Percentiles rank a stretch among this genome's conserved stretches.
Conservation (phyloP, 2,329 filamentous ascomycete genomes). For the Cercospora sp. region DNA sequence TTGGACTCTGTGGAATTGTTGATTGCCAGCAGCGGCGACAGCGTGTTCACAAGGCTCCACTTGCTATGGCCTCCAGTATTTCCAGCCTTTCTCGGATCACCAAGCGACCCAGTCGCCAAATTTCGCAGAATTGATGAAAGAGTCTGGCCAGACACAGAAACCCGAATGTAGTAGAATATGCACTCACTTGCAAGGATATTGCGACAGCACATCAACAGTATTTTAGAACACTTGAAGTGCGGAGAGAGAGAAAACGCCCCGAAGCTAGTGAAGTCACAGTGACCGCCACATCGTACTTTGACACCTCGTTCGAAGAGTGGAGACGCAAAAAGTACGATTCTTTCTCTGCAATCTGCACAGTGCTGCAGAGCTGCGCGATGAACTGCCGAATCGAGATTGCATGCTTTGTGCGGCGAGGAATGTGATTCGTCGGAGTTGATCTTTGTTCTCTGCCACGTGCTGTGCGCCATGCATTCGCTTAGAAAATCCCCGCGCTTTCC, state of each 20-base stretch:
- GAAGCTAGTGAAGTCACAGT: slow-evolving; percentile 11
- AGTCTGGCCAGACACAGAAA: no score
- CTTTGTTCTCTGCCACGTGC: background rate
- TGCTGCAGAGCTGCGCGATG: background rate
- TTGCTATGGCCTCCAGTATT: no score
- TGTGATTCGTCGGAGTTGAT: slow-evolving; percentile 3
- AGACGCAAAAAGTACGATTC: background rate
- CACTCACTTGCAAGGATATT: no score
- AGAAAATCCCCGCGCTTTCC: background rate
- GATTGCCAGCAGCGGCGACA: no score
- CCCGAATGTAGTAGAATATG: no score
- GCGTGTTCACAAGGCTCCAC: no score
- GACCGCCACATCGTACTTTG: slow-evolving; percentile 11
- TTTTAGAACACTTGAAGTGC: background rate
- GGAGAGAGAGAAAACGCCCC: background rate
- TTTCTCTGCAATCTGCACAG: background rate
- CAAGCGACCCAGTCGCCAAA: no score
- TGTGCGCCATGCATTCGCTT: background rate
- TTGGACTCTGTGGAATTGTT: no score
- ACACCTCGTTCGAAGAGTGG: background rate
- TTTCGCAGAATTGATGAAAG: no score
- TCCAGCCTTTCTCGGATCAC: no score
- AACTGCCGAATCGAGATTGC: slow-evolving; percentile 4
- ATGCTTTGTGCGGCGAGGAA: background rate
- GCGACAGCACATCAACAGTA: background rate